Conservation (phyloP, 2,329 filamentous ascomycete species). For the Curvularia verruculosa region DNA sequence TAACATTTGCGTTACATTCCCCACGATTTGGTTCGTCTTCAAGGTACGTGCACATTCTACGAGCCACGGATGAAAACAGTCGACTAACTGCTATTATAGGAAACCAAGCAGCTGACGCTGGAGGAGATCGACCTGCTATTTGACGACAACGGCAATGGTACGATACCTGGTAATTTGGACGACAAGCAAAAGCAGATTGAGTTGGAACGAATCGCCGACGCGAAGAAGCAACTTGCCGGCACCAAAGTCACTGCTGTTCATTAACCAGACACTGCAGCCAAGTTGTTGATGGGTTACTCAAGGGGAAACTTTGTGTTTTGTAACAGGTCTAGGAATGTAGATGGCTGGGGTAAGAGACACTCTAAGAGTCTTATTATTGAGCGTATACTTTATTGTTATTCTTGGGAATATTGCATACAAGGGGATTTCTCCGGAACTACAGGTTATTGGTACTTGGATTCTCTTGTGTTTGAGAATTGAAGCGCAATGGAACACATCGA, state of each 20-base stretch:
- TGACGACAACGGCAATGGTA: constrained; percentile 58
- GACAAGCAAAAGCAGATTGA: constrained; percentile 34
- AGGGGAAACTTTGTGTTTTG: not conserved
- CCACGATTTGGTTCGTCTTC: constrained; percentile 60
- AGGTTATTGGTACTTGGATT: too few relatives aligned
- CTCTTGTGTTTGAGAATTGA: too few relatives aligned
- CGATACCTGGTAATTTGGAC: constrained; percentile 53
- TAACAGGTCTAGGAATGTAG: not conserved
- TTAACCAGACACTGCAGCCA: constrained; percentile 2
- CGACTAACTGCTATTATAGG: constrained; percentile 23
- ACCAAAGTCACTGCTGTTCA: constrained; percentile 23
- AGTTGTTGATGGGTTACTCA: not conserved
- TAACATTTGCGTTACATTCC: constrained; percentile 53
- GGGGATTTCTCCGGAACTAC: too few relatives aligned
- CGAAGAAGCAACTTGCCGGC: constrained; percentile 25
- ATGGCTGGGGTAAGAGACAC: not conserved
- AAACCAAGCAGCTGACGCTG: constrained; percentile 54
- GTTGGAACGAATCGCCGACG: constrained; percentile 29
- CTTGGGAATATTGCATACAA: not conserved
- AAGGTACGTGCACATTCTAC: constrained; percentile 33
- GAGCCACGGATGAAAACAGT: accelerated
- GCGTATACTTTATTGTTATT: not conserved
- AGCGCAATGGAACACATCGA: too few relatives aligned
- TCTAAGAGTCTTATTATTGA: not conserved
- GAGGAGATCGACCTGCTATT: constrained; percentile 66